These are phyloP conservation scores for Penicillium parvum DNA, from an alignment of 495 filamentous ascomycete species.

Conservation along the genomic window DNA sequence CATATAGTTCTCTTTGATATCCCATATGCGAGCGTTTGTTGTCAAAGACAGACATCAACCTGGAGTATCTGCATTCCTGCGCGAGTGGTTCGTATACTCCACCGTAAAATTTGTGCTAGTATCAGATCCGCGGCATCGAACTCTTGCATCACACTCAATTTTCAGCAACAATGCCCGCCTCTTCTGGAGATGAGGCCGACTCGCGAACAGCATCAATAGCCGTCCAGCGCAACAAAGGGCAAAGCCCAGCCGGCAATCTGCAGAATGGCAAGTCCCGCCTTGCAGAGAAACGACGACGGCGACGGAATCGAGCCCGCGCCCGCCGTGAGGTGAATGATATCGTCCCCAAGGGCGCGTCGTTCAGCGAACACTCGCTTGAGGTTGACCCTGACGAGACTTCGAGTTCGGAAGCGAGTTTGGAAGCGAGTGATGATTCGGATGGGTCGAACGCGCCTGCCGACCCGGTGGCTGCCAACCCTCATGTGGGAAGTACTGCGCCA, in stretches of 20 bases:
- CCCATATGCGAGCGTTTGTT: too few species aligned
- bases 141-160: neutral
- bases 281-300: conserved; percentile 29
- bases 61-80: conserved; percentile 3
- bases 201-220: conserved; percentile 41
- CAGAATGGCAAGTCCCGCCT: conserved; percentile 25
- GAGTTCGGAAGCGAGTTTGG: conserved; percentile 26
- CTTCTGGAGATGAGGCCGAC: conserved; percentile 37
- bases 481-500: conserved; percentile 26
- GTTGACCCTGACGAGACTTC: conserved; percentile 36
- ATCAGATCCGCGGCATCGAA: neutral
- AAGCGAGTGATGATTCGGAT: conserved; percentile 18
- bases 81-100: conserved; percentile 10
- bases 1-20: too few species aligned
- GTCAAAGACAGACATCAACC: too few species aligned
- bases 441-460: conserved; percentile 8
- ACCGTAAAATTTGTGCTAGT: conserved; percentile 24
- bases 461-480: conserved; percentile 13
- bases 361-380: conserved; percentile 30
- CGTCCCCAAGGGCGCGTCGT: conserved; percentile 36
- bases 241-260: conserved; percentile 18
- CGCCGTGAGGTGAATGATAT: conserved; percentile 31
- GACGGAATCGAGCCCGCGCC: conserved; percentile 21
- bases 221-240: conserved; percentile 20
- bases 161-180: neutral